Conservation (phyloP, 306 rosid genomes). For the Vigna reflexopilosa region DNA sequence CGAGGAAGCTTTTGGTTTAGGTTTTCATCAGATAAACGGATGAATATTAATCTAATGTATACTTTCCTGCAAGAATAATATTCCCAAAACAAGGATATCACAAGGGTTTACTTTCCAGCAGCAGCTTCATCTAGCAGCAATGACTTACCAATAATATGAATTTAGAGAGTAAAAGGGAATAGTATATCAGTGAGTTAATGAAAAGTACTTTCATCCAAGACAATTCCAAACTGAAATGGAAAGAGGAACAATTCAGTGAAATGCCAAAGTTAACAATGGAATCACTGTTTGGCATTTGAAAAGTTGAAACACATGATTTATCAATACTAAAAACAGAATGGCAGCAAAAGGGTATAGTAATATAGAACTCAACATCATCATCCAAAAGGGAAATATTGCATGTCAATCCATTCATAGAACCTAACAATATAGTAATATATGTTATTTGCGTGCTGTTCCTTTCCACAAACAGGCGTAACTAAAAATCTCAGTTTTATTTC, state of each 20-base stretch:
- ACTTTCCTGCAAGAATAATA: background rate
- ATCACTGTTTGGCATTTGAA: no score
- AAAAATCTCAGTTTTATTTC: no score
- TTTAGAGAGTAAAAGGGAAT: no score
- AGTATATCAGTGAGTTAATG: no score
- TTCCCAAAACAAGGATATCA: background rate
- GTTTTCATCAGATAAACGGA: no score
- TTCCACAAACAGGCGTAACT: no score
- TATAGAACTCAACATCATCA: background rate
- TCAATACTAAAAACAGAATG: no score
- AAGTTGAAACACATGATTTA: no score
- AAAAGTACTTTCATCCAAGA: background rate
- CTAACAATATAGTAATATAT: background rate
- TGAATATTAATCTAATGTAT: constrained; percentile 6
- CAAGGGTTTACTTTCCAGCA: background rate
- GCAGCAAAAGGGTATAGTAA: background rate
- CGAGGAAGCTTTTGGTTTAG: no score
- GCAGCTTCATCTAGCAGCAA: background rate
- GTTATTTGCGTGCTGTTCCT: background rate
- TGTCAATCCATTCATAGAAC: background rate
- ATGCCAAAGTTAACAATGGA: constrained; percentile 17
- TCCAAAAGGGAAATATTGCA: background rate
- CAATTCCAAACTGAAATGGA: background rate
- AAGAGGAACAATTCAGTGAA: background rate
- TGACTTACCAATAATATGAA: no score